Evolutionary conservation across 1,139 yeast species (phyloP).

Genomic region (Kazachstania sp.): DNA sequence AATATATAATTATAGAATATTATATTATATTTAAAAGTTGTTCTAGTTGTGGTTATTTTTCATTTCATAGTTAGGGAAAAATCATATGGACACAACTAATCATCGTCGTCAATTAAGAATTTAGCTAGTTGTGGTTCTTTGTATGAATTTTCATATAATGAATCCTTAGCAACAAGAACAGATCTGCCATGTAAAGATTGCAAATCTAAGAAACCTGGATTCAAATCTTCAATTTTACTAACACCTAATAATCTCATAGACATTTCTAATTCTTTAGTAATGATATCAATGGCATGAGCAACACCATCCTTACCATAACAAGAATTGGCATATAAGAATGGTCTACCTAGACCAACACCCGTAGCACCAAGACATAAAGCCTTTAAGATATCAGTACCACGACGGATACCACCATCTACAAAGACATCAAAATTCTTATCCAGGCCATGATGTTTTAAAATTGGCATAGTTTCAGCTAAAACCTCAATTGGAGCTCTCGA

Average conservation of each 20-base stretch:
- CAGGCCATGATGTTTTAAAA: conserved; percentile 44
- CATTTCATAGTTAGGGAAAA: too few species aligned
- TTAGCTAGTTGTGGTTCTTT: conserved; percentile 26
- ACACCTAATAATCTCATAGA: conserved; percentile 85
- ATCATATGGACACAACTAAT: conserved; percentile 1
- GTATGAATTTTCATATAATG: conserved; percentile 39
- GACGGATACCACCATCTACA: conserved; percentile 51
- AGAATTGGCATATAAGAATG: conserved; percentile 62
- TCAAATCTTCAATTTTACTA: conserved; percentile 52
- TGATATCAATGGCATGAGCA: conserved; percentile 60
- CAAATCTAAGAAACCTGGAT: conserved; percentile 46
- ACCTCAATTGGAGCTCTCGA: conserved; percentile 62
- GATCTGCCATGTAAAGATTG: conserved; percentile 34
- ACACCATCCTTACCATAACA: conserved; percentile 77
- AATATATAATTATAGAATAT: background rate
- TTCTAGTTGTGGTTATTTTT: too few species aligned
- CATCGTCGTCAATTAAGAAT: conserved; percentile 7
- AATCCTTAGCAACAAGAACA: conserved; percentile 41
- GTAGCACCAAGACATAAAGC: conserved; percentile 67
- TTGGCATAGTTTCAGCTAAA: conserved; percentile 54
- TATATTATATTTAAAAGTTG: background rate
- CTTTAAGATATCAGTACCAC: conserved; percentile 60
- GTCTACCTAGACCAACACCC: conserved; percentile 70
- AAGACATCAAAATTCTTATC: conserved; percentile 38
- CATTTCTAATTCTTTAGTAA: conserved; percentile 78